These are phyloP conservation scores for Cryptococcus sp. DNA, from an alignment of 1,284 basidiomycete genomes.

Conservation along the genomic window DNA sequence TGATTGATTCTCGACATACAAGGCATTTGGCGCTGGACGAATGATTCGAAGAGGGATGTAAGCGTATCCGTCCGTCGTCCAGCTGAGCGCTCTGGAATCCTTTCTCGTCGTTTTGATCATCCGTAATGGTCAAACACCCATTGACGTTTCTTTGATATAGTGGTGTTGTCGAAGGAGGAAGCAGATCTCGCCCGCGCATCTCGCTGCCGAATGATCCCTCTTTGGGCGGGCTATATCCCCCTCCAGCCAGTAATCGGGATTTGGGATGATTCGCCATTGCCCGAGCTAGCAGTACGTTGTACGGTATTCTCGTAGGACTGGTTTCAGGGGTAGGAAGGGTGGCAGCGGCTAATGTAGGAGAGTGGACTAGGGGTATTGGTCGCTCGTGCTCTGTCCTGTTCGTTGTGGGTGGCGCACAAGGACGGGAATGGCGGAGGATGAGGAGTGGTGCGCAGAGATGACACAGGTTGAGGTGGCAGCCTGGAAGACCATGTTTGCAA, in stretches of 20 bases:
- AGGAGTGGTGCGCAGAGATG: slow-evolving; percentile 42
- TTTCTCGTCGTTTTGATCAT: neutral
- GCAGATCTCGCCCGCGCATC: slow-evolving; percentile 18
- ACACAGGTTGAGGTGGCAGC: slow-evolving; percentile 45
- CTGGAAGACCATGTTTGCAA: slow-evolving; percentile 12
- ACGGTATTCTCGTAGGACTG: slow-evolving; percentile 17
- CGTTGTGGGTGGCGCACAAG: slow-evolving; percentile 3
- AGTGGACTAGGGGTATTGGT: too few species aligned
- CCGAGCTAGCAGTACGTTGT: slow-evolving; percentile 26
- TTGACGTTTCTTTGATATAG: neutral
- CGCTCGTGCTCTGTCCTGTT: neutral
- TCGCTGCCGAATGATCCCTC: slow-evolving; percentile 25
- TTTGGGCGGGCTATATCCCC: slow-evolving; percentile 28
- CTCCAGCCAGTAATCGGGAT: slow-evolving; percentile 27
- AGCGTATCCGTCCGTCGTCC: slow-evolving; percentile 4
- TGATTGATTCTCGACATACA: slow-evolving; percentile 20
- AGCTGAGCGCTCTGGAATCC: neutral
- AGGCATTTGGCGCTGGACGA: slow-evolving; percentile 14
- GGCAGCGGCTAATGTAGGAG: neutral
- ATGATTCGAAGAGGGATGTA: neutral
- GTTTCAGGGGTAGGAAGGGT: neutral
- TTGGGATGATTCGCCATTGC: slow-evolving; percentile 32
- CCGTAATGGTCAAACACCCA: too few species aligned
- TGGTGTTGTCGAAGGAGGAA: neutral
- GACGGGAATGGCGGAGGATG: slow-evolving; percentile 13